A percentile compares a stretch with the other conserved stretches of the same genome.
phyloP scores from a whole-genome alignment of 257 asterid species.

The Gynochthodes officinalis region DNA sequence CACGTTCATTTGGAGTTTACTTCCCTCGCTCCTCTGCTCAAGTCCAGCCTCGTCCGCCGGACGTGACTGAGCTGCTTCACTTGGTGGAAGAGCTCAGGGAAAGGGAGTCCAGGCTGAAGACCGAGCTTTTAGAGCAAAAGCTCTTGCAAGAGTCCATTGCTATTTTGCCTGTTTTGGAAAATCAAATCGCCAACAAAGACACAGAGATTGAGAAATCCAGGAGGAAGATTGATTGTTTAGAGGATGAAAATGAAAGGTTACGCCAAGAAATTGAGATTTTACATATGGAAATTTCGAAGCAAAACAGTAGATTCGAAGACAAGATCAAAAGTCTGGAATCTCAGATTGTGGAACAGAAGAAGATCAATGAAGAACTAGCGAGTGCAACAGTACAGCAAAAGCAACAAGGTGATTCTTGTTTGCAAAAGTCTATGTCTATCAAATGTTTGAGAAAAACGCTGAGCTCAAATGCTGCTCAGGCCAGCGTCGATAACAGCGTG shows the following conservation, averaged over 20 bases:
- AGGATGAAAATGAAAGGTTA: slow-evolving; percentile 60
- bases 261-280: slow-evolving; percentile 65
- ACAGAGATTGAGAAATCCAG: slow-evolving; percentile 43
- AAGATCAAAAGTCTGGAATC: slow-evolving; percentile 46
- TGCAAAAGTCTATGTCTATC: slow-evolving; percentile 21
- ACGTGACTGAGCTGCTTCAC: slow-evolving; percentile 64
- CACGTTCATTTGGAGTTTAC: slow-evolving; percentile 71
- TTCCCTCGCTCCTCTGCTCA: slow-evolving; percentile 88
- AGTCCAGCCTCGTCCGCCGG: slow-evolving; percentile 95
- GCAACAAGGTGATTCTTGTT: slow-evolving; percentile 32
- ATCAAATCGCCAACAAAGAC: slow-evolving; percentile 47
- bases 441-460: slow-evolving; percentile 55
- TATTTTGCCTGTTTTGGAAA: slow-evolving; percentile 71
- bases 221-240: slow-evolving; percentile 66
- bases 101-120: slow-evolving; percentile 65
- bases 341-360: slow-evolving; percentile 48
- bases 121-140: slow-evolving; percentile 69
- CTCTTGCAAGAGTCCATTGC: slow-evolving; percentile 56
- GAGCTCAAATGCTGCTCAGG: slow-evolving; percentile 23
- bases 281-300: slow-evolving; percentile 55
- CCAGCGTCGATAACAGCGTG: slow-evolving; percentile 3
- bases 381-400: slow-evolving; percentile 35
- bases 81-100: slow-evolving; percentile 63
- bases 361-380: slow-evolving; percentile 42
- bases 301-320: slow-evolving; percentile 53